Percentiles rank a stretch among this genome's conserved stretches.
Evolutionary conservation across 129 eudicot genomes (phyloP).

Genomic region (Ambrosia trifida): DNA sequence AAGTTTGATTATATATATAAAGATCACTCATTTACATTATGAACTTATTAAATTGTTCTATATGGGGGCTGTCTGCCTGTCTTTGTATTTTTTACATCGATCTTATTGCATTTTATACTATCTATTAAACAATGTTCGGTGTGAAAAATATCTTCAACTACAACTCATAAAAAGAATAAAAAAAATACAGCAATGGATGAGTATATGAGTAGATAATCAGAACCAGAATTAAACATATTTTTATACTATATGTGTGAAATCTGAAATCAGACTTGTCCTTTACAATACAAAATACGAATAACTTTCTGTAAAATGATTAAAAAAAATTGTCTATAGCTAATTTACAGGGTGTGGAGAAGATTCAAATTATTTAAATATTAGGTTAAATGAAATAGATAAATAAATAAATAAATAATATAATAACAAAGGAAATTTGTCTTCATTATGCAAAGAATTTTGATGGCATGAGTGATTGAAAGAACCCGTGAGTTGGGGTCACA

Average conservation of each 20-base stretch:
- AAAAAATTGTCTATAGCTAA: not conserved
- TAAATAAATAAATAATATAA: not conserved
- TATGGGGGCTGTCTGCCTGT: not conserved
- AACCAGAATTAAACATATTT: slow-evolving; percentile 4
- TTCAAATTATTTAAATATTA: slow-evolving; percentile 27
- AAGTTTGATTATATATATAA: too few relatives aligned
- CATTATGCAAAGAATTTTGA: slow-evolving; percentile 28
- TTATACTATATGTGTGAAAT: slow-evolving; percentile 8
- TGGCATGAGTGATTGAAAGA: slow-evolving; percentile 34
- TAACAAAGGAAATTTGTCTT: slow-evolving; percentile 25
- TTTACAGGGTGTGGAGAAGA: slow-evolving; percentile 19
- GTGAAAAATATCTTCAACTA: slow-evolving; percentile 19
- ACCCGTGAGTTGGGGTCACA: slow-evolving; percentile 41
- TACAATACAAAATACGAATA: slow-evolving; percentile 3
- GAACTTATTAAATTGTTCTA: too few relatives aligned
- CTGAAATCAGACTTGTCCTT: slow-evolving; percentile 17
- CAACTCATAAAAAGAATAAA: slow-evolving; percentile 3
- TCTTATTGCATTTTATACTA: not conserved
- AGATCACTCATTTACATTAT: too few relatives aligned
- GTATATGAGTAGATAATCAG: slow-evolving; percentile 17
- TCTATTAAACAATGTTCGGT: not conserved
- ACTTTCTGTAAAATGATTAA: not conserved
- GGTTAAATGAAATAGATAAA: not conserved
- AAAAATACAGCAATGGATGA: not conserved
- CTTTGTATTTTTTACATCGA: not conserved